Evolutionary conservation across 148 eudicot species (phyloP).

Genomic region (Rhododendron ferrugineum): DNA sequence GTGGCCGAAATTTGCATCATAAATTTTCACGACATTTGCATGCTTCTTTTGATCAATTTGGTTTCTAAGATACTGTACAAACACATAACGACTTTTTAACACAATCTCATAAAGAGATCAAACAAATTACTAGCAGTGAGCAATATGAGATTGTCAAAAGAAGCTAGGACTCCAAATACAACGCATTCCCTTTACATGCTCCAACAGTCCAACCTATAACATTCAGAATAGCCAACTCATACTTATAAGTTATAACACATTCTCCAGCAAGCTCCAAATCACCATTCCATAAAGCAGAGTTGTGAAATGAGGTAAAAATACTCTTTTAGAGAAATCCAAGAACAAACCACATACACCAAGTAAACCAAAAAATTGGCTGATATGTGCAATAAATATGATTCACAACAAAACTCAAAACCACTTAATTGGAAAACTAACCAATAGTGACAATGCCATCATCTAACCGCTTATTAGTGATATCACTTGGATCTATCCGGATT

Average conservation of each 20-base stretch:
- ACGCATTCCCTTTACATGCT: not conserved
- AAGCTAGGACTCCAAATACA: not conserved
- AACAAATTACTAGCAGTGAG: not conserved
- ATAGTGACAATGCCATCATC: constrained; percentile 12
- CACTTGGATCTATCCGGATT: constrained; percentile 20
- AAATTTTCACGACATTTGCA: not conserved
- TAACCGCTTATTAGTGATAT: constrained; percentile 20
- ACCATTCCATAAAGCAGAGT: not conserved
- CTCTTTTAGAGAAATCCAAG: not conserved
- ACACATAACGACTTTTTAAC: not conserved
- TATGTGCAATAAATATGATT: not conserved
- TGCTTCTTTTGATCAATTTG: not conserved
- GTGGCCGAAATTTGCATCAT: not conserved
- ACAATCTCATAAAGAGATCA: not conserved
- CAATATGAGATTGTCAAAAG: not conserved
- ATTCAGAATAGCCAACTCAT: not conserved
- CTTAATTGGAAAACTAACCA: constrained; percentile 11
- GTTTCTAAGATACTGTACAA: not conserved
- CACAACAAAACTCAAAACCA: not conserved
- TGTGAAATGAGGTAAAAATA: not conserved
- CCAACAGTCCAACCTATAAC: not conserved
- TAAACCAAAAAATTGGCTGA: not conserved
- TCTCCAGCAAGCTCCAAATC: not conserved
- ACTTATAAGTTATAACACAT: not conserved
- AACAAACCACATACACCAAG: not conserved